phyloP scores from a whole-genome alignment of 192 early-diverging fungal species.

The Coemansia sp. region DNA sequence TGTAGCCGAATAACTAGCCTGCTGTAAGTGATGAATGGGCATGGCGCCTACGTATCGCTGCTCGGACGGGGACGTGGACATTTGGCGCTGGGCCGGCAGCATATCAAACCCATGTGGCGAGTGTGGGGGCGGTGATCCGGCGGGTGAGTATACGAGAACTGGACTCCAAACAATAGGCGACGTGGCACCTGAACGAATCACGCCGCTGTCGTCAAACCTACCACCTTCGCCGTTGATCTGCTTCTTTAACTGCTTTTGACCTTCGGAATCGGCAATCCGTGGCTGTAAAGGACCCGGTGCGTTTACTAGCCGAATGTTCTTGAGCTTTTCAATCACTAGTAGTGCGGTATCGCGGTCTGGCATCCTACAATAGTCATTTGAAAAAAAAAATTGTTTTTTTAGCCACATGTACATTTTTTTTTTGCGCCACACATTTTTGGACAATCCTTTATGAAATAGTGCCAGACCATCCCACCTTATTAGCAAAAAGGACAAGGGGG shows the following conservation, averaged over 20 bases:
- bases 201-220: conserved; percentile 17
- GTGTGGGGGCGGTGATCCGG: conserved; percentile 25
- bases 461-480: neutral
- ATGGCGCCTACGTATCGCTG: conserved; percentile 3
- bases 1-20: conserved; percentile 1
- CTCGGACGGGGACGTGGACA: neutral
- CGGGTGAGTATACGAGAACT: conserved; percentile 46
- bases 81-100: neutral
- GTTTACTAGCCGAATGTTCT: conserved; percentile 64
- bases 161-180: conserved; percentile 55
- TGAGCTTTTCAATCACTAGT: conserved; percentile 69
- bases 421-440: neutral
- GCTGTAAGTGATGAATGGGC: neutral
- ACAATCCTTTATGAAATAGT: conserved; percentile 1
- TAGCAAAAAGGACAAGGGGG: neutral
- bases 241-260: conserved; percentile 79
- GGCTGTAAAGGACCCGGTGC: conserved; percentile 70
- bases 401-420: neutral
- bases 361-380: conserved; percentile 54
- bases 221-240: conserved; percentile 55
- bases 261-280: conserved; percentile 78
- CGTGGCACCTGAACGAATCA: conserved; percentile 25
- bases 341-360: conserved; percentile 70
- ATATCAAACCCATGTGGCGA: conserved; percentile 12
- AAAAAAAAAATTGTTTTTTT: neutral